Evolutionary conservation across 768 basidiomycete species (phyloP).

Genomic region (Imleria badia): DNA sequence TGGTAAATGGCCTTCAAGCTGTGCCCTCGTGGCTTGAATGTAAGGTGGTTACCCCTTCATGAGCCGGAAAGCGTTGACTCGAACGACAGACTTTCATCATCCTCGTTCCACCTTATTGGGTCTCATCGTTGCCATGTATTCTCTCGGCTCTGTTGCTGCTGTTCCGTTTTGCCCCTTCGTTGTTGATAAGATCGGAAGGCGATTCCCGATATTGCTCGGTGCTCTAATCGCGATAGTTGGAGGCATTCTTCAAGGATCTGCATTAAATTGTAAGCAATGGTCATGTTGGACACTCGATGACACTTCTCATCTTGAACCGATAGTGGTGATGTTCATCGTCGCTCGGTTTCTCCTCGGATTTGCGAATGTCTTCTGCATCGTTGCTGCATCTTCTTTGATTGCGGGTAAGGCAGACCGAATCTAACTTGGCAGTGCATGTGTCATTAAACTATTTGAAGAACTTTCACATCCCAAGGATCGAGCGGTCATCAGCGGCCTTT

Average conservation of each 20-base stretch:
- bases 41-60: conserved; percentile 23
- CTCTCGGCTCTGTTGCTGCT: conserved; percentile 53
- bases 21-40: conserved; percentile 56
- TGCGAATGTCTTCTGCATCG: neutral
- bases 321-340: neutral
- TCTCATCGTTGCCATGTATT: conserved; percentile 56
- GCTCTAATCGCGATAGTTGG: neutral
- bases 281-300: no score
- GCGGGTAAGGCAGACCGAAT: no score
- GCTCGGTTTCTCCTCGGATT: neutral
- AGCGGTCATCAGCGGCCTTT: conserved; percentile 8
- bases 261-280: neutral
- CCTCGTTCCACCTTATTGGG: conserved; percentile 54
- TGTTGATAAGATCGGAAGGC: neutral
- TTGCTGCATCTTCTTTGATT: neutral
- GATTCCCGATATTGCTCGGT: neutral
- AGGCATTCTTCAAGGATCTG: neutral
- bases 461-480: conserved; percentile 21
- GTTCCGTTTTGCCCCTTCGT: conserved; percentile 37
- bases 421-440: neutral
- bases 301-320: neutral
- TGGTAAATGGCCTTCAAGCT: conserved; percentile 63
- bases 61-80: neutral
- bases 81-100: conserved; percentile 46
- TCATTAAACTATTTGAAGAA: neutral